phyloP scores from a whole-genome alignment of 495 filamentous ascomycete genomes.

The Friedmanniomyces endolithicus region DNA sequence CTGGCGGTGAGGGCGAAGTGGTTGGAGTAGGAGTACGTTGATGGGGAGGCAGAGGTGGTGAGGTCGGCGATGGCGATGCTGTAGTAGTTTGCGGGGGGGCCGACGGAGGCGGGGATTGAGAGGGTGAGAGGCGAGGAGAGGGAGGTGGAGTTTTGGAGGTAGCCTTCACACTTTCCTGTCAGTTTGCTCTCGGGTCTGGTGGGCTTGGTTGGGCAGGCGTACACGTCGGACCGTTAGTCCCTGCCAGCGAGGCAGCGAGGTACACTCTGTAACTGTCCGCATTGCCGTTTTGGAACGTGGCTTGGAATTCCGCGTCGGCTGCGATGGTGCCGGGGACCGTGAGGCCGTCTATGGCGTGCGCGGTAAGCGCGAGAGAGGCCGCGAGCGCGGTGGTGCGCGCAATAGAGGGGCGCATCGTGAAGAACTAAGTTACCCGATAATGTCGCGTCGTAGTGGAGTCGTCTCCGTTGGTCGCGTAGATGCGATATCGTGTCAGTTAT shows the following conservation, averaged over 20 bases:
- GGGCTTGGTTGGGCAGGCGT: too few species aligned
- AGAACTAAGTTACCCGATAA: neutral
- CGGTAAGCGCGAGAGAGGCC: neutral
- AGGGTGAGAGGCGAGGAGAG: constrained; percentile 14
- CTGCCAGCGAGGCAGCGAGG: constrained; percentile 16
- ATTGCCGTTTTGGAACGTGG: constrained; percentile 11
- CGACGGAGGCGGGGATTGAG: constrained; percentile 19
- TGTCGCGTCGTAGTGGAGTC: too few species aligned
- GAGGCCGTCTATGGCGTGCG: constrained; percentile 4
- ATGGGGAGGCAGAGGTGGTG: neutral
- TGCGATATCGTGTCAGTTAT: too few species aligned
- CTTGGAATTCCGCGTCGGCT: constrained; percentile 4
- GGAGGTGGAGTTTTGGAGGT: constrained; percentile 20
- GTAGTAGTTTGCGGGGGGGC: constrained; percentile 20
- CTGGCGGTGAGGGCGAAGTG: constrained; percentile 16
- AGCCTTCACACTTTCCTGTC: constrained; percentile 15
- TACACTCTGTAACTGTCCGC: constrained; percentile 16
- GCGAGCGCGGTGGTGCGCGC: neutral
- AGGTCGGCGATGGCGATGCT: constrained; percentile 14
- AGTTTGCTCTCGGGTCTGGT: too few species aligned
- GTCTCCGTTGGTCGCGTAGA: too few species aligned
- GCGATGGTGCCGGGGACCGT: constrained; percentile 1
- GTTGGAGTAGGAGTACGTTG: constrained; percentile 16
- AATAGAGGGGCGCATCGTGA: neutral
- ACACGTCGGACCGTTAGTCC: constrained; percentile 11